Evolutionary conservation across 1,284 basidiomycete genomes (phyloP).

Genomic region (Naganishia cerealis): DNA sequence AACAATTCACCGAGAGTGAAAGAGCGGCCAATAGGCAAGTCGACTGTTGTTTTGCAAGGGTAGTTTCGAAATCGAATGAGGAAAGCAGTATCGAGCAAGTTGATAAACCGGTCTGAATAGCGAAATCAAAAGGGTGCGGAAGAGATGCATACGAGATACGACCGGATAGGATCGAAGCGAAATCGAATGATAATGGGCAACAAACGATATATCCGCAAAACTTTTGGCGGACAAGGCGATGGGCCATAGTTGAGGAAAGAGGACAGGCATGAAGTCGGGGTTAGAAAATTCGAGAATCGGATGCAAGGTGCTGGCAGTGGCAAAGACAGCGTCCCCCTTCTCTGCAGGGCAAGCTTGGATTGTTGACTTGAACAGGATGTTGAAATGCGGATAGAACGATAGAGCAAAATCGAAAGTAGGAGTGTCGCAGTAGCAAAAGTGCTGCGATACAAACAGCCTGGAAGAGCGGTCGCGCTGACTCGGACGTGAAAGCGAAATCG

Average conservation of each 20-base stretch:
- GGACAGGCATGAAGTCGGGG: background rate
- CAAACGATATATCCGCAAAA: background rate
- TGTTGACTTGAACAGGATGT: background rate
- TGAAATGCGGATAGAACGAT: background rate
- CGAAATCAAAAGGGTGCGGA: constrained; percentile 3
- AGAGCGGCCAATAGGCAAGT: background rate
- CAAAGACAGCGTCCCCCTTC: background rate
- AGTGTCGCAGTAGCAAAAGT: background rate
- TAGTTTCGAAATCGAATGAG: constrained; percentile 12
- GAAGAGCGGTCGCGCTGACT: background rate
- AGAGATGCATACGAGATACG: too few species aligned
- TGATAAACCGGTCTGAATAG: background rate
- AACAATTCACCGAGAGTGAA: background rate
- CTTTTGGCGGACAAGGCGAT: background rate
- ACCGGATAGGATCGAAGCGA: background rate
- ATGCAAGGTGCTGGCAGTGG: constrained; percentile 1
- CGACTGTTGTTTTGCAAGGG: background rate
- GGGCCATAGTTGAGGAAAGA: background rate
- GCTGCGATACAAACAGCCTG: background rate
- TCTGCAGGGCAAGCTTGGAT: background rate
- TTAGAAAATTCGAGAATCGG: background rate
- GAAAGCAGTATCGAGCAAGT: background rate
- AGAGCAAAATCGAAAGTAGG: constrained; percentile 16
- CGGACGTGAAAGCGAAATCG: constrained; percentile 16
- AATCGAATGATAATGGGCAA: constrained; percentile 5